These are phyloP conservation scores for Trypanosoma platydactyli DNA, from an alignment of 208 protist genomes.

Conservation along the genomic window DNA sequence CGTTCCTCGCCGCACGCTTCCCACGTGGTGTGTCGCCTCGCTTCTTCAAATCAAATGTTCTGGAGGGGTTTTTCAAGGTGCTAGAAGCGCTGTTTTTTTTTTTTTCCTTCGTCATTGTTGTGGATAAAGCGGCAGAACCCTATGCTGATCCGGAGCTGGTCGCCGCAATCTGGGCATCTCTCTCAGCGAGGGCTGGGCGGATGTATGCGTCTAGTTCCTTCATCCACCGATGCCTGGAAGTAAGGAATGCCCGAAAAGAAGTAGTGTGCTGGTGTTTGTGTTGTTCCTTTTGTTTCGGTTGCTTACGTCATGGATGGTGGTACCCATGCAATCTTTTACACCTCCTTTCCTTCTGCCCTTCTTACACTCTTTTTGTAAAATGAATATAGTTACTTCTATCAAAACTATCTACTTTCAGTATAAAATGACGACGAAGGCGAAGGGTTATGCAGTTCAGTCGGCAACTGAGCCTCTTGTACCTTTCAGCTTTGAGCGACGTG, in stretches of 20 bases:
- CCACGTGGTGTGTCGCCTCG: conserved; percentile 7
- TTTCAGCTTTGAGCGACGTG: conserved; percentile 49
- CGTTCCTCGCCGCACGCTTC: background rate
- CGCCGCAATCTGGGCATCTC: conserved; percentile 1
- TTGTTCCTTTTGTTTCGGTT: background rate
- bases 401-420: background rate
- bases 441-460: conserved; percentile 42
- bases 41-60: background rate
- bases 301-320: background rate
- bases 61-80: background rate
- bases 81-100: background rate
- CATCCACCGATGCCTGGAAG: background rate
- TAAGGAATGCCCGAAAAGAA: background rate
- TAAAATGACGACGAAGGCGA: conserved; percentile 49
- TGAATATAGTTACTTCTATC: background rate
- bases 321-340: too few species aligned
- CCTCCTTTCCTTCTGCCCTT: background rate
- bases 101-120: conserved; percentile 15
- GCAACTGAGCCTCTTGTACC: conserved; percentile 49
- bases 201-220: background rate
- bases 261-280: background rate
- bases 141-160: conserved; percentile 1
- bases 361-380: background rate
- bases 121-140: background rate
- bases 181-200: background rate